Conservation (phyloP, 2,329 filamentous ascomycete genomes). For the Paecilomyces formosus region DNA sequence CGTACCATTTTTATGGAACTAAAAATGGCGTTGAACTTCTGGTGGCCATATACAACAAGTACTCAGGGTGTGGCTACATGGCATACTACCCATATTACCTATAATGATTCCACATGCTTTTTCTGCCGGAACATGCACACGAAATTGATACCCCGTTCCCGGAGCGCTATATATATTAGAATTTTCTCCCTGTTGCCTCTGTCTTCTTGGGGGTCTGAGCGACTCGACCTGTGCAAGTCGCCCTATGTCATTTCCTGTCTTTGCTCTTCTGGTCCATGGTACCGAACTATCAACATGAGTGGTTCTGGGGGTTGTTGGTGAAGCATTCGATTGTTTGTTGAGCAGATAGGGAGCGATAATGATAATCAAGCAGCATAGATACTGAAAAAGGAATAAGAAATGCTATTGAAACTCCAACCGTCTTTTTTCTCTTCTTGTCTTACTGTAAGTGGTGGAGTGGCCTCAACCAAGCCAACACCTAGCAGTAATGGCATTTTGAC, state of each 20-base stretch:
- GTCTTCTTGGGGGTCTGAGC: background rate
- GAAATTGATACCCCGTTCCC: constrained; percentile 19
- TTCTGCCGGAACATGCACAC: constrained; percentile 17
- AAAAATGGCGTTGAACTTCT: constrained; percentile 1
- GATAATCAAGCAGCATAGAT: background rate
- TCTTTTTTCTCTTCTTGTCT: background rate
- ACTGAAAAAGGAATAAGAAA: background rate
- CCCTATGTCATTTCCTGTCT: background rate
- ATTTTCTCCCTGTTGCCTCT: background rate
- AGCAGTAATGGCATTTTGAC: background rate
- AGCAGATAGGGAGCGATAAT: background rate
- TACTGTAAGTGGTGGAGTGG: too few relatives aligned
- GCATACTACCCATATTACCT: constrained; percentile 7
- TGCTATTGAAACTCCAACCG: background rate
- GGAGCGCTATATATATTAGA: constrained; percentile 1
- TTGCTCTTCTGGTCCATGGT: background rate
- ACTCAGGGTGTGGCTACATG: constrained; percentile 8
- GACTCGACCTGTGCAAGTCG: background rate
- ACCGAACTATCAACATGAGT: background rate
- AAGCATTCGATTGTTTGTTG: background rate
- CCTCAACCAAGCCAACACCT: background rate
- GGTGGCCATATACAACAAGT: constrained; percentile 18
- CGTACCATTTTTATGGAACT: constrained; percentile 4
- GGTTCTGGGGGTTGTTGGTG: background rate
- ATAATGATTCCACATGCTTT: constrained; percentile 9